Evolutionary conservation across 805 yeast genomes (phyloP).

Genomic region (Nakazawaea molendinolei): DNA sequence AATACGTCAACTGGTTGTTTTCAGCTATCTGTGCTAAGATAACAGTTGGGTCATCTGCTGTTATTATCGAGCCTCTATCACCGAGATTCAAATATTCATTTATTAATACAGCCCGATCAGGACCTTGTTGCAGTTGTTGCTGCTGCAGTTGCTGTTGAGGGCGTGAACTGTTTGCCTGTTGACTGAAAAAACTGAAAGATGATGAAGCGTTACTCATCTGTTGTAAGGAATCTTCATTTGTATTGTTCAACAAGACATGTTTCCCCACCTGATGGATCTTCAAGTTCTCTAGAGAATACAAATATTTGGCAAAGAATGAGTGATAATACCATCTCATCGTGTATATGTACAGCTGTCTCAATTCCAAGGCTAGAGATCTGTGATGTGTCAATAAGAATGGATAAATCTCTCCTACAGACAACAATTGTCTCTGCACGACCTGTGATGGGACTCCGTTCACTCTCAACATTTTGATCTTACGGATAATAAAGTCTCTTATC

Average conservation of each 20-base stretch:
- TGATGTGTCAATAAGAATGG: conserved; percentile 50
- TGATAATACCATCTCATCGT: conserved; percentile 94
- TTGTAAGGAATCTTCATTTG: conserved; percentile 13
- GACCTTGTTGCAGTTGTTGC: no score
- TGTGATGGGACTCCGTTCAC: conserved; percentile 66
- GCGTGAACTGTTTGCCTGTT: neutral
- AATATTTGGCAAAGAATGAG: conserved; percentile 69
- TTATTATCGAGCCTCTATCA: conserved; percentile 52
- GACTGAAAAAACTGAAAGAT: conserved; percentile 9
- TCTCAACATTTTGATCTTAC: conserved; percentile 62
- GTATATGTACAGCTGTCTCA: conserved; percentile 72
- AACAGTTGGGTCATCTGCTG: conserved; percentile 51
- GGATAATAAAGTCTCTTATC: conserved; percentile 60
- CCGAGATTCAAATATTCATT: conserved; percentile 54
- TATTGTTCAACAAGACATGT: conserved; percentile 47
- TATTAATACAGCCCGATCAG: conserved; percentile 16
- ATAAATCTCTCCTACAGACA: conserved; percentile 56
- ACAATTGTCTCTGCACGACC: conserved; percentile 57
- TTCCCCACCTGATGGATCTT: conserved; percentile 49
- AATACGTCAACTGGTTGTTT: conserved; percentile 54
- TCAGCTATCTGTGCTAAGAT: conserved; percentile 85
- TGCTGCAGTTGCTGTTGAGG: no score
- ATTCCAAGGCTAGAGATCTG: conserved; percentile 59
- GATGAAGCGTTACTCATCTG: neutral
- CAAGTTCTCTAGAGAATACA: conserved; percentile 63